A percentile compares a stretch with the other conserved stretches of the same genome.
Evolutionary conservation across 371 early-diverging fungal species (phyloP).

Genomic region (Mortierella sp.): DNA sequence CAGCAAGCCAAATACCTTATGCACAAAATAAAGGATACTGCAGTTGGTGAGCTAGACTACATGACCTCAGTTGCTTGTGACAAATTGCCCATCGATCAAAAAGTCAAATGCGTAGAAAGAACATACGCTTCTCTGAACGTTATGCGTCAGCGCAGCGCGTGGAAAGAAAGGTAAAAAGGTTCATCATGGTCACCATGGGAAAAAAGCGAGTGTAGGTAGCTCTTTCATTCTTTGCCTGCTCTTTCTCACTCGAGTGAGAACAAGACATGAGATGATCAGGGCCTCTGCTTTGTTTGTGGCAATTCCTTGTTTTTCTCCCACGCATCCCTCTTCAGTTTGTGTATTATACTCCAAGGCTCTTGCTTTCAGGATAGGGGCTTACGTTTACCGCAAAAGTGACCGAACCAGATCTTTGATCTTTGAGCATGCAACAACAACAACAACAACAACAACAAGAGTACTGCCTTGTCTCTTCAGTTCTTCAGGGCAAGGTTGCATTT

Average conservation of each 20-base stretch:
- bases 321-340: neutral
- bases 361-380: too few relatives aligned
- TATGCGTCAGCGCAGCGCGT: neutral
- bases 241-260: neutral
- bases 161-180: neutral
- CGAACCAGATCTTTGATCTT: neutral
- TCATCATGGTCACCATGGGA: neutral
- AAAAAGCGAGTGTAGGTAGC: neutral
- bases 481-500: too few relatives aligned
- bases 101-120: neutral
- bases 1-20: neutral
- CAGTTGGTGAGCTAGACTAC: neutral
- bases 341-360: neutral
- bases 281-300: neutral
- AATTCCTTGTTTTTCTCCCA: neutral
- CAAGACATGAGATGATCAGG: neutral
- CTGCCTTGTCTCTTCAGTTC: too few relatives aligned
- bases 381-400: neutral
- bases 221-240: too few relatives aligned
- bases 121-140: neutral
- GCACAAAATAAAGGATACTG: neutral
- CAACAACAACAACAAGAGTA: too few relatives aligned
- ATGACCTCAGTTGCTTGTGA: neutral
- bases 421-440: too few relatives aligned
- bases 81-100: neutral